Evolutionary conservation across 2,329 filamentous ascomycete genomes (phyloP).

Genomic region (Pezicula neosporulosa): DNA sequence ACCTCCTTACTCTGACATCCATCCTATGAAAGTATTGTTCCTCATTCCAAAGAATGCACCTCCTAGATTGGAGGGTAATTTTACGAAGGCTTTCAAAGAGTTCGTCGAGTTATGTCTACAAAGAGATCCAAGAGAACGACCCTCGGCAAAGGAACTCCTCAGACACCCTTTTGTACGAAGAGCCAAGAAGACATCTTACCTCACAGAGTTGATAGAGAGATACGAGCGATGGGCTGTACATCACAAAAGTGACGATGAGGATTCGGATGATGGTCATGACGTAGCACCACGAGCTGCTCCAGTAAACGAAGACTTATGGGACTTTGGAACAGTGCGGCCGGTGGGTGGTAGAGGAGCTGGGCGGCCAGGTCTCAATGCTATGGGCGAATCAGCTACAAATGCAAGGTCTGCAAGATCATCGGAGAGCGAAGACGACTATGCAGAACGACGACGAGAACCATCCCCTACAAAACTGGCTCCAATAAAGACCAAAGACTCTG

Average conservation of each 20-base stretch:
- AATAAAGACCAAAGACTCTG: constrained; percentile 28
- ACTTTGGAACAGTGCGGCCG: constrained; percentile 92
- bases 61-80: constrained; percentile 76
- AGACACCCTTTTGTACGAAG: constrained; percentile 87
- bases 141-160: constrained; percentile 80
- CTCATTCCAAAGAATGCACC: constrained; percentile 93
- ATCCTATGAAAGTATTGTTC: constrained; percentile 98
- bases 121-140: constrained; percentile 84
- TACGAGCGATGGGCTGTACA: constrained; percentile 83
- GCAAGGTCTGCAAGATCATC: constrained; percentile 56
- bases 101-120: constrained; percentile 82
- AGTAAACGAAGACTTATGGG: constrained; percentile 86
- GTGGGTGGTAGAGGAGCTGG: constrained; percentile 63
- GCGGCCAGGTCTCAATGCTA: constrained; percentile 60
- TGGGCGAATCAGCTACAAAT: constrained; percentile 82
- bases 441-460: constrained; percentile 45
- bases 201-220: constrained; percentile 93
- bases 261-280: constrained; percentile 51
- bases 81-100: constrained; percentile 79
- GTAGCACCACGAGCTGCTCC: constrained; percentile 40
- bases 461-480: constrained; percentile 47
- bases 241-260: constrained; percentile 70
- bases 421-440: constrained; percentile 47
- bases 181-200: constrained; percentile 93
- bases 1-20: constrained; percentile 92